Percentiles rank a stretch among this genome's conserved stretches.
These are phyloP conservation scores for Pseudisothecium myosuroides DNA, from an alignment of 225 moss, liverwort and hornwort species.

Conservation along the genomic window DNA sequence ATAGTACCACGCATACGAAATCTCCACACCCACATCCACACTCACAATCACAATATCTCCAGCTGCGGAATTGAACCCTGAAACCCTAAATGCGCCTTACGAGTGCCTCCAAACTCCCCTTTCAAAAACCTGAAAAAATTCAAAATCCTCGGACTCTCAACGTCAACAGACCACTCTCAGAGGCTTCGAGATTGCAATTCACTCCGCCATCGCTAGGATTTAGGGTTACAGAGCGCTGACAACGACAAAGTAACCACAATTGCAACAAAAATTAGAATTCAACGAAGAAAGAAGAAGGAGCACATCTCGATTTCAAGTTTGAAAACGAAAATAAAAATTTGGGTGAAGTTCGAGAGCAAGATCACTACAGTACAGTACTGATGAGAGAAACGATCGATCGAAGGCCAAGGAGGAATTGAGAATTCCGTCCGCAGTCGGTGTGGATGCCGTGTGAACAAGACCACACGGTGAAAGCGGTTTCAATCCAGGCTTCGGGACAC, in stretches of 20 bases:
- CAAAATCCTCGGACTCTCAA: not conserved
- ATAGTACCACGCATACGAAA: not conserved
- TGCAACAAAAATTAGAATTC: not conserved
- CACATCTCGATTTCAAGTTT: not conserved
- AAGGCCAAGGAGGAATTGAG: not conserved
- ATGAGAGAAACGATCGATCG: not conserved
- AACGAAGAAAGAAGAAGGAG: not conserved
- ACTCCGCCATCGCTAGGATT: not conserved
- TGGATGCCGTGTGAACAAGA: not conserved
- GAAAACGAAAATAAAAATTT: not conserved
- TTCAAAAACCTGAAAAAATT: too few relatives aligned
- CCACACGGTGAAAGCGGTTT: not conserved
- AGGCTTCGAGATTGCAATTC: not conserved
- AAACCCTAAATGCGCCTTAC: constrained; percentile 5
- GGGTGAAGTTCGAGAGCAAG: not conserved
- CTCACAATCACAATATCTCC: not conserved
- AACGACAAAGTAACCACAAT: not conserved
- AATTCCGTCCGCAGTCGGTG: not conserved
- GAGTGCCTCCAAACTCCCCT: not conserved
- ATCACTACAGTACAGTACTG: not conserved
- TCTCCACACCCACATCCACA: not conserved
- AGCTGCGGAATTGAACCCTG: not conserved
- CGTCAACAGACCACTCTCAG: not conserved
- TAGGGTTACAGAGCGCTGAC: not conserved
- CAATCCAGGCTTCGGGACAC: not conserved